Evolutionary conservation across 805 yeast genomes (phyloP), one percentile per base, ranked within the genome.

Genomic region (Ogataea ramenticola): DNA sequence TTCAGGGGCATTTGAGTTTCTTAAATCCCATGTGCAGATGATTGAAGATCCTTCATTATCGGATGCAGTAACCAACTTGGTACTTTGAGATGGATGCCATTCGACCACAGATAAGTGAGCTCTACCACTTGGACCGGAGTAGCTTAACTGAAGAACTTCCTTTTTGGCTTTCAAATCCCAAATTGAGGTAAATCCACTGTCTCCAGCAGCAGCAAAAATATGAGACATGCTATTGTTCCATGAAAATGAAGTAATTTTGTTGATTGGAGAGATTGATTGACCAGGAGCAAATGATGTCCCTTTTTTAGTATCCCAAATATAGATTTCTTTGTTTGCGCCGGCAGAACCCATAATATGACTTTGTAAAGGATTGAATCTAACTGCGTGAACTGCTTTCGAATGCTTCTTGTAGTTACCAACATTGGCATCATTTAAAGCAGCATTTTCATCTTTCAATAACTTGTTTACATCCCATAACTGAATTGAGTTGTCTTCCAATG

Each of bases 61-160:
- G 26, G 93, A 81, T 24, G 96, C 96, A 22, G 98, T 91, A 24
- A 86, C 80, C 46, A 93, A 75, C 60, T 79, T 83, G 15, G 98
- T 91, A 46, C 91, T 79, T 65, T 82, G 82, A 37, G 75, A 67
- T 45, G 99, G 99, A 63, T 93, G 97, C 99, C 99, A 93, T 46
- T 83, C 88, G 14, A 93, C 95, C 47, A 77, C 75, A 31, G 95
- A 79, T 41, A 91, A 74, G 44, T 82, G 82, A 21, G 89, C 82
- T 56, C 83, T 76, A 37, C 72, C 74, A 19, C 60, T 54, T 12
- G 77, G 67, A 8, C 82, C 79, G 20, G 80, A 69, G 62, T 87
- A 86, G 45, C 80, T 75, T 60, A 93, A 72, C 62, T 88, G 96
- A 48, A 93, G 68, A 21, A 91, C 96, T 65, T 91, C 97, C 57